A percentile compares a stretch with the other conserved stretches of the same genome.
Evolutionary conservation across 805 yeast genomes (phyloP).

Genomic region (Komagataella pseudopastoris): DNA sequence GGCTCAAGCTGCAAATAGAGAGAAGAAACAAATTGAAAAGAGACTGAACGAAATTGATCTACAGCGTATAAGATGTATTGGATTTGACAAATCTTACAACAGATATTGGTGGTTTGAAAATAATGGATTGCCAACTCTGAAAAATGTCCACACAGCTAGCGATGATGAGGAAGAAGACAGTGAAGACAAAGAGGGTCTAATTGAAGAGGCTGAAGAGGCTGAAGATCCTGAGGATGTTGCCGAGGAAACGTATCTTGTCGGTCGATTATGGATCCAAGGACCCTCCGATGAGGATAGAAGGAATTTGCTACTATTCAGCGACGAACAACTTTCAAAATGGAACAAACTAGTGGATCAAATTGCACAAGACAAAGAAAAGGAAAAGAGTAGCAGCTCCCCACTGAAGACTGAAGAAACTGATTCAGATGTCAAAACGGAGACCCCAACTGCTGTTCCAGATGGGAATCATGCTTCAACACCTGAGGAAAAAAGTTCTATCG

Average conservation of each 20-base stretch:
- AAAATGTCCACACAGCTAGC: constrained; percentile 6
- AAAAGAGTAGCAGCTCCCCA: not conserved
- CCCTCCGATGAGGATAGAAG: constrained; percentile 41
- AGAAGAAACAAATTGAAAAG: constrained; percentile 42
- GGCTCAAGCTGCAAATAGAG: constrained; percentile 31
- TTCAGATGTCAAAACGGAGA: not conserved
- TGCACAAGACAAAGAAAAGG: not conserved
- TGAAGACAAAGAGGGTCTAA: constrained; percentile 29
- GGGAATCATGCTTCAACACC: not conserved
- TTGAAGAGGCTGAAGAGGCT: constrained; percentile 20
- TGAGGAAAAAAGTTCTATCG: constrained; percentile 1
- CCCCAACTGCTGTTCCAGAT: not conserved
- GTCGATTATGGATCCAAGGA: constrained; percentile 85
- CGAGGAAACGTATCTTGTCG: constrained; percentile 60
- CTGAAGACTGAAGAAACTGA: not conserved
- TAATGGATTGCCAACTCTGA: constrained; percentile 55
- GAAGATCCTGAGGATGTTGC: constrained; percentile 33
- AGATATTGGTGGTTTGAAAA: constrained; percentile 93
- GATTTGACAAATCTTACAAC: constrained; percentile 74
- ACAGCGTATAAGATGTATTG: constrained; percentile 65
- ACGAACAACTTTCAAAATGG: constrained; percentile 27
- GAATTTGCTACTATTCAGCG: constrained; percentile 10
- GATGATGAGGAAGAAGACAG: constrained; percentile 16
- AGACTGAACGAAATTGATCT: constrained; percentile 57
- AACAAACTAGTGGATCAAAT: constrained; percentile 3